These are phyloP conservation scores for Nicotiana obtusifolia DNA, from an alignment of 257 asterid genomes.

Conservation along the genomic window DNA sequence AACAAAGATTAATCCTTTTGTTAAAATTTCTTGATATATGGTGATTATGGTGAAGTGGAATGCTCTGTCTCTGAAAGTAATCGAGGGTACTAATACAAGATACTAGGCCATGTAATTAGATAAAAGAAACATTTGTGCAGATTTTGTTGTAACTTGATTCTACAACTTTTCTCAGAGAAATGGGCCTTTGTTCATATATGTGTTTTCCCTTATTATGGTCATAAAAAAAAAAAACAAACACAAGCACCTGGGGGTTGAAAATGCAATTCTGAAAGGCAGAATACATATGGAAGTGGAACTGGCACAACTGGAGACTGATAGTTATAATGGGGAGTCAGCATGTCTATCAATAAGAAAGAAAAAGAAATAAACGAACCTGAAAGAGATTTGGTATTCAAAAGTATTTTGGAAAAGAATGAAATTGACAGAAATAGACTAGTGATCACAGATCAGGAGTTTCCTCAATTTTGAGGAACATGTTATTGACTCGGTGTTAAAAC, in stretches of 20 bases:
- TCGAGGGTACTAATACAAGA: not conserved
- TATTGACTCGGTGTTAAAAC: not conserved
- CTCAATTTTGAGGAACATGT: not conserved
- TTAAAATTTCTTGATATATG: not conserved
- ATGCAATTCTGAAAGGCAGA: not conserved
- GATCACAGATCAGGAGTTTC: not conserved
- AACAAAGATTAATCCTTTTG: not conserved
- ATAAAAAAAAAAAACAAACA: not conserved
- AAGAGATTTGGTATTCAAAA: not conserved
- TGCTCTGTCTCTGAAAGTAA: not conserved
- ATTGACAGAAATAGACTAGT: not conserved
- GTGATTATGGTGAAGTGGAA: not conserved
- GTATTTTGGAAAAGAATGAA: not conserved
- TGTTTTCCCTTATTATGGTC: not conserved
- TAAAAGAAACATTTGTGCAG: not conserved
- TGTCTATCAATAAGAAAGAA: not conserved
- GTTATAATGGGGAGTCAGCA: not conserved
- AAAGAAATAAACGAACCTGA: not conserved
- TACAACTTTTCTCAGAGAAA: not conserved
- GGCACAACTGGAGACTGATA: not conserved
- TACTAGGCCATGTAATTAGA: not conserved
- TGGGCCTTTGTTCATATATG: not conserved
- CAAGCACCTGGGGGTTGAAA: not conserved
- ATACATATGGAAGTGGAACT: not conserved
- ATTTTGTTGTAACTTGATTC: not conserved